Evolutionary conservation across 2,329 filamentous ascomycete species (phyloP).

Genomic region (Teratosphaeria nubilosa): DNA sequence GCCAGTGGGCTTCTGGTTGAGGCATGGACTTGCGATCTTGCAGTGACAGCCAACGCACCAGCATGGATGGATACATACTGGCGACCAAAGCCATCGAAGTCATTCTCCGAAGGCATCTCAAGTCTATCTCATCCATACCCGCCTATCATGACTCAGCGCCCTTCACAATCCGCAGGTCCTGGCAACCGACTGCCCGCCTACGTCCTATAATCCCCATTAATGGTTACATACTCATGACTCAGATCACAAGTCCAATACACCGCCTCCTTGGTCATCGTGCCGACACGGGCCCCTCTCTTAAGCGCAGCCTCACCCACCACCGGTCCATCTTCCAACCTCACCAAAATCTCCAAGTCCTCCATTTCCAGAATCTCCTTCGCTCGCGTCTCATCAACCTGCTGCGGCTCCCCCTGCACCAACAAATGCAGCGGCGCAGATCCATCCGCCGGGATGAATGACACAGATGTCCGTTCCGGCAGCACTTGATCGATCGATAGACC

Average conservation of each 20-base stretch:
- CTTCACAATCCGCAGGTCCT: too few species aligned
- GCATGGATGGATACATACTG: too few species aligned
- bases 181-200: constrained; percentile 17
- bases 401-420: constrained; percentile 69
- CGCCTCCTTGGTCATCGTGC: constrained; percentile 19
- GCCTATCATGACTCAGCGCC: neutral
- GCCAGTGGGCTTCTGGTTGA: too few species aligned
- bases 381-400: constrained; percentile 64
- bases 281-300: neutral
- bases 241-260: constrained; percentile 82
- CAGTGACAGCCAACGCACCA: too few species aligned
- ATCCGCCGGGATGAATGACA: constrained; percentile 68
- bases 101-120: too few species aligned
- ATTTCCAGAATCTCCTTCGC: constrained; percentile 68
- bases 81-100: too few species aligned
- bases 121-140: neutral
- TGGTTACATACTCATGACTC: constrained; percentile 69
- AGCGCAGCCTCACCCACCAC: too few species aligned
- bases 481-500: constrained; percentile 1
- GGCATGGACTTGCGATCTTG: too few species aligned
- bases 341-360: constrained; percentile 70
- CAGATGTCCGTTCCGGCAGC: constrained; percentile 49
- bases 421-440: constrained; percentile 68
- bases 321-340: constrained; percentile 56
- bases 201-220: constrained; percentile 58